These are phyloP conservation scores for Harringtonia aguacate DNA, from an alignment of 2,329 filamentous ascomycete genomes.

Conservation along the genomic window DNA sequence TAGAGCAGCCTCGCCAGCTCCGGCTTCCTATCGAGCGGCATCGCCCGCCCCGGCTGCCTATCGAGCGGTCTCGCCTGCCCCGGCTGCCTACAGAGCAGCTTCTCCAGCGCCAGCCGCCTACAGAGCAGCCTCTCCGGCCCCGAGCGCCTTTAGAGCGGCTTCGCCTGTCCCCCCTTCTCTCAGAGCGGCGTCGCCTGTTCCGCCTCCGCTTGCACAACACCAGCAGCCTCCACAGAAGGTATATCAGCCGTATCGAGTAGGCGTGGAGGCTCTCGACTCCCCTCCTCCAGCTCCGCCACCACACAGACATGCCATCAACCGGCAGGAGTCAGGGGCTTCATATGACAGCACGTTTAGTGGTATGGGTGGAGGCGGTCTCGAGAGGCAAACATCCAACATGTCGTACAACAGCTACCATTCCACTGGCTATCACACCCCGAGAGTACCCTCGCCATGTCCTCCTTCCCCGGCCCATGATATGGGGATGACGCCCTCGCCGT, in stretches of 20 bases:
- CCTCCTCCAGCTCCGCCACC: constrained; percentile 77
- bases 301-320: constrained; percentile 51
- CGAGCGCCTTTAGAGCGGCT: constrained; percentile 4
- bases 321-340: constrained; percentile 21
- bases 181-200: neutral
- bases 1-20: neutral
- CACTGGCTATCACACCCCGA: constrained; percentile 40
- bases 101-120: neutral
- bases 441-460: constrained; percentile 52
- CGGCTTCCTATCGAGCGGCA: neutral
- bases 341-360: constrained; percentile 16
- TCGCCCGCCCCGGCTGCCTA: neutral
- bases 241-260: constrained; percentile 14
- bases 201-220: constrained; percentile 1
- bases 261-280: constrained; percentile 34
- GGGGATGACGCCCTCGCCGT: constrained; percentile 75
- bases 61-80: neutral
- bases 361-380: constrained; percentile 5
- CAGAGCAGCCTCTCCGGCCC: neutral
- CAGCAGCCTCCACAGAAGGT: constrained; percentile 6
- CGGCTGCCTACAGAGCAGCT: neutral
- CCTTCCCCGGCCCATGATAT: constrained; percentile 55
- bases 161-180: neutral
- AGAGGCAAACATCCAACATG: constrained; percentile 26
- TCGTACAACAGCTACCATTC: constrained; percentile 20